Evolutionary conservation across 2,329 filamentous ascomycete genomes (phyloP).

Genomic region (Colletotrichum sojae): DNA sequence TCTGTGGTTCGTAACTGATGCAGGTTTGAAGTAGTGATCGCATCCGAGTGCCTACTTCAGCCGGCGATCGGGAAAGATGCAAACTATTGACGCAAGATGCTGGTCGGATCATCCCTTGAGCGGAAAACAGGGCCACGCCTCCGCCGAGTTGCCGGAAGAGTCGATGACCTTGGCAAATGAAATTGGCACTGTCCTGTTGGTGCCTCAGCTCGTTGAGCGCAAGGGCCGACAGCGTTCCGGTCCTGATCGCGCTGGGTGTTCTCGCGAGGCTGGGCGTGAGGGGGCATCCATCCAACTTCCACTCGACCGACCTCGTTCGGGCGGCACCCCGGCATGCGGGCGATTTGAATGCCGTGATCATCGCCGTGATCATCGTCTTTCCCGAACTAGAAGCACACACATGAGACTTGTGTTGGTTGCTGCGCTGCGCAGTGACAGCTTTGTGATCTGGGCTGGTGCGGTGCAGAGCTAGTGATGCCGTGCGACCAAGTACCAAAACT

Average conservation of each 20-base stretch:
- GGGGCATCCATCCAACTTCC: constrained; percentile 2
- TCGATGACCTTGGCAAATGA: not conserved
- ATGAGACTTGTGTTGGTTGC: not conserved
- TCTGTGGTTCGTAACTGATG: not conserved
- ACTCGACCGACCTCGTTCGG: constrained; percentile 4
- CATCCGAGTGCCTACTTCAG: not conserved
- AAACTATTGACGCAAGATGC: not conserved
- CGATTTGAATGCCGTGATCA: constrained; percentile 7
- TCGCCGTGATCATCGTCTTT: not conserved
- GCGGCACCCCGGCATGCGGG: constrained; percentile 7
- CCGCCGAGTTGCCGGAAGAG: not conserved
- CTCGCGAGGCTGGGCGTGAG: not conserved
- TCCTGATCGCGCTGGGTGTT: not conserved
- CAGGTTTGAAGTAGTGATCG: not conserved
- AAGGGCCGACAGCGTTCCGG: no score
- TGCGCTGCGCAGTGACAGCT: not conserved
- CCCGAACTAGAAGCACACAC: not conserved
- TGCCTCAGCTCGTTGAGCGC: no score
- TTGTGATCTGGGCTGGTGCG: not conserved
- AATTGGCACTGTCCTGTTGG: no score
- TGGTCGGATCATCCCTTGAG: not conserved
- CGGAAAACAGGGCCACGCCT: constrained; percentile 14
- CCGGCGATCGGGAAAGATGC: not conserved
- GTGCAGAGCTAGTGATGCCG: not conserved
- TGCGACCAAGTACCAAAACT: no score